Evolutionary conservation across 2,329 filamentous ascomycete species (phyloP).

Genomic region (Cucurbitaria berberidis): DNA sequence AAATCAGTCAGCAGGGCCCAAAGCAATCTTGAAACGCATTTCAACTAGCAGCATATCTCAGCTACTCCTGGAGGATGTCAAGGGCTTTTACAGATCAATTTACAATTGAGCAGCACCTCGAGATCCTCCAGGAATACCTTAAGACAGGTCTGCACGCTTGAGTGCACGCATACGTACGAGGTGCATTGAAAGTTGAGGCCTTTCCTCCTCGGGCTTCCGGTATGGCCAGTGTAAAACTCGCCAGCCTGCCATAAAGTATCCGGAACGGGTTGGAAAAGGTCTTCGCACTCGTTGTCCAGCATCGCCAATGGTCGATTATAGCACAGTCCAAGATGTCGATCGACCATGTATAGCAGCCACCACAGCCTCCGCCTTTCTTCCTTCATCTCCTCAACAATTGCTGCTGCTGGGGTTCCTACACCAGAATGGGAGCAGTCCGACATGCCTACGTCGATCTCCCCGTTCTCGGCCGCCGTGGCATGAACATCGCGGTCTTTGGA

Average conservation of each 20-base stretch:
- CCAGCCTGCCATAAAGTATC: constrained; percentile 85
- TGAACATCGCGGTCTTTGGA: constrained; percentile 44
- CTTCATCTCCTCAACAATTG: constrained; percentile 58
- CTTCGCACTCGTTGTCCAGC: constrained; percentile 81
- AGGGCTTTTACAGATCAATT: background rate
- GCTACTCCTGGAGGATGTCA: background rate
- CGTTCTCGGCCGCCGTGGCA: constrained; percentile 38
- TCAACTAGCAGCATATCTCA: background rate
- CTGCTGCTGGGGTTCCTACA: constrained; percentile 40
- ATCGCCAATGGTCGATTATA: constrained; percentile 89
- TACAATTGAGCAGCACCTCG: background rate
- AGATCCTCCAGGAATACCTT: background rate
- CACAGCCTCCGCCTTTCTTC: constrained; percentile 88
- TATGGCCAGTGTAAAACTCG: constrained; percentile 66
- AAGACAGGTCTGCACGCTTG: background rate
- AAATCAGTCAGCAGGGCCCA: constrained; percentile 6
- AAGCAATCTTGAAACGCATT: background rate
- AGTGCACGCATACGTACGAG: constrained; percentile 51
- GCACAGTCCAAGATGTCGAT: constrained; percentile 81
- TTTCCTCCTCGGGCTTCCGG: constrained; percentile 50
- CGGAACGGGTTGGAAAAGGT: constrained; percentile 81
- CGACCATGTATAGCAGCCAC: constrained; percentile 92
- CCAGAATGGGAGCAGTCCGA: constrained; percentile 37
- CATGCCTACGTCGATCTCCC: constrained; percentile 47
- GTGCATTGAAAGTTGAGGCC: constrained; percentile 83